A percentile compares a stretch with the other conserved stretches of the same genome.
Conservation (phyloP, 169 alveolate species). For the Plasmodium blacklocki region DNA sequence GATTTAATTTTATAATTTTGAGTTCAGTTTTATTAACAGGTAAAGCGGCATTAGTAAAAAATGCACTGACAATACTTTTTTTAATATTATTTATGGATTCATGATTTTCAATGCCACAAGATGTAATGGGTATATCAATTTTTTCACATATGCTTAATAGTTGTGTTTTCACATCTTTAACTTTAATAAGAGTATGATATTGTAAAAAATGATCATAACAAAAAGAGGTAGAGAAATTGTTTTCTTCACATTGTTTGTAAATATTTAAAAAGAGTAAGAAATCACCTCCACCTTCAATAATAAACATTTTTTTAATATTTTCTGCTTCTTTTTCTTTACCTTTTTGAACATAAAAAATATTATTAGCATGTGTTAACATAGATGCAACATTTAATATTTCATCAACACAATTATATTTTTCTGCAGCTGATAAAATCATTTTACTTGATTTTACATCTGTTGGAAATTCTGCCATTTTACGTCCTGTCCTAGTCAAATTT, state of each 20-base stretch:
- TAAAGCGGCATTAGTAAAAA: constrained; percentile 67
- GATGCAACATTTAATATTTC: constrained; percentile 96
- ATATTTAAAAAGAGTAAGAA: constrained; percentile 97
- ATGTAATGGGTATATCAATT: constrained; percentile 84
- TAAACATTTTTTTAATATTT: constrained; percentile 95
- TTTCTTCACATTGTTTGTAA: constrained; percentile 98
- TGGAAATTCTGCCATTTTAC: constrained; percentile 99
- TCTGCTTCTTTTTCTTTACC: constrained; percentile 99
- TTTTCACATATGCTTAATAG: constrained; percentile 81
- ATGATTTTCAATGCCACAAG: constrained; percentile 74
- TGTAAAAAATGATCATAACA: constrained; percentile 98
- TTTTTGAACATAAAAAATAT: constrained; percentile 97
- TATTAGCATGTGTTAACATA: constrained; percentile 98
- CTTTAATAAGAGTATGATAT: constrained; percentile 95
- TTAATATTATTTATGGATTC: constrained; percentile 51
- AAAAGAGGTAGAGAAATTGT: constrained; percentile 94
- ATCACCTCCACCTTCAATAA: constrained; percentile 97
- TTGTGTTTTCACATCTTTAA: constrained; percentile 98
- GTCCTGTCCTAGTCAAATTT: constrained; percentile 96
- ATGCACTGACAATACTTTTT: constrained; percentile 73
- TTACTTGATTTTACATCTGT: constrained; percentile 98
- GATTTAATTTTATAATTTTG: constrained; percentile 66
- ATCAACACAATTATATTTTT: constrained; percentile 96
- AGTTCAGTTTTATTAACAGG: constrained; percentile 68
- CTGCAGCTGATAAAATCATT: constrained; percentile 90